A percentile compares a stretch with the other conserved stretches of the same genome.
These are phyloP conservation scores for Aspergillus tamarii DNA, from an alignment of 2,329 filamentous ascomycete genomes.

Conservation along the genomic window DNA sequence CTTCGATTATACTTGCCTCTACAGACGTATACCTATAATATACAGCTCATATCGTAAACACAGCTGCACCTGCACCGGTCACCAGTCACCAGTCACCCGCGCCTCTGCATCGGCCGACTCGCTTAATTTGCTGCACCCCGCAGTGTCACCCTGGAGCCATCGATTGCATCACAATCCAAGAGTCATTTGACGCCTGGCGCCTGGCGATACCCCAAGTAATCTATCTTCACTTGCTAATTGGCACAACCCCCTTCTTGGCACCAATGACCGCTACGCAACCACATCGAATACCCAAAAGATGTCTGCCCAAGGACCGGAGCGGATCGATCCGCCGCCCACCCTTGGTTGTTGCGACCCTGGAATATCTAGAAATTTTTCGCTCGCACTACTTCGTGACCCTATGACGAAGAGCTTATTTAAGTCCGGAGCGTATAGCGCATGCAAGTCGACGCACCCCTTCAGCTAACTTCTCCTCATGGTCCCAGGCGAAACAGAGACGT, in stretches of 20 bases:
- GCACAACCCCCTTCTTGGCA: background rate
- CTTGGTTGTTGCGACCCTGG: background rate
- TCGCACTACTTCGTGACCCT: background rate
- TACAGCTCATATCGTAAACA: background rate
- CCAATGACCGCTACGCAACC: background rate
- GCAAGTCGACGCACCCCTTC: conserved; percentile 70
- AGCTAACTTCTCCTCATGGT: conserved; percentile 64
- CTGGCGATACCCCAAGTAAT: background rate
- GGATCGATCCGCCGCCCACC: conserved; percentile 6
- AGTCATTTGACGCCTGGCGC: background rate
- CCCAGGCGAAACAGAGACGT: conserved; percentile 74
- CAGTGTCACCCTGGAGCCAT: background rate
- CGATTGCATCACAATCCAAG: background rate
- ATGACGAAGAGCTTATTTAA: background rate
- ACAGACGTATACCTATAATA: background rate
- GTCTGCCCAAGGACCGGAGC: conserved; percentile 2
- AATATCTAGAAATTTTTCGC: background rate
- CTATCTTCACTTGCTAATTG: background rate
- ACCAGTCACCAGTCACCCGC: background rate
- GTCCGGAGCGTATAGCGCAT: conserved; percentile 20
- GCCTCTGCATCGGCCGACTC: background rate
- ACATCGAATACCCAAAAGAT: background rate
- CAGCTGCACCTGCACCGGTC: background rate
- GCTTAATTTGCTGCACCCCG: background rate
- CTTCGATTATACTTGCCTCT: background rate